These are phyloP conservation scores for Pichia sp. DNA, from an alignment of 1,139 yeast genomes.

Conservation along the genomic window DNA sequence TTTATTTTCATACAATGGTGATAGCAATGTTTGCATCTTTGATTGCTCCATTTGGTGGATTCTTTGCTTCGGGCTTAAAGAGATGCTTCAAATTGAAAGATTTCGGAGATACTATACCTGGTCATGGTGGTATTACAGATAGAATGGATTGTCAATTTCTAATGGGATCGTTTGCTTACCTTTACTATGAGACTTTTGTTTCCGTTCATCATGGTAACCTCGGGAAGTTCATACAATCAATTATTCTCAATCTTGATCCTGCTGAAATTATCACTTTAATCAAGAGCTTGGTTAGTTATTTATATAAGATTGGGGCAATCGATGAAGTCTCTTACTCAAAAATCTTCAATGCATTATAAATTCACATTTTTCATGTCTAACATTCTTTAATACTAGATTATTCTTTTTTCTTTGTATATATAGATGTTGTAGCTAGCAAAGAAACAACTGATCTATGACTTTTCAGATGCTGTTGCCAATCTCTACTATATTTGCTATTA, in stretches of 20 bases:
- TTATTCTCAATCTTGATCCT: slow-evolving; percentile 61
- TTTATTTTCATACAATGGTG: slow-evolving; percentile 79
- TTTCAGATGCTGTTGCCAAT: too few species aligned
- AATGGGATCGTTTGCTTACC: slow-evolving; percentile 92
- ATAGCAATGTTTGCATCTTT: slow-evolving; percentile 93
- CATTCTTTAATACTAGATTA: neutral
- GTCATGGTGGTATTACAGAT: slow-evolving; percentile 98
- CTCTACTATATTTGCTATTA: too few species aligned
- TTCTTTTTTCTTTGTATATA: neutral
- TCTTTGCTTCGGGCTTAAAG: slow-evolving; percentile 93
- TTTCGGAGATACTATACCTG: slow-evolving; percentile 89
- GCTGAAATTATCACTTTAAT: slow-evolving; percentile 62
- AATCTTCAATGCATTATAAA: slow-evolving; percentile 16
- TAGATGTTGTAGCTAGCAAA: neutral
- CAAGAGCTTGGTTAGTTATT: slow-evolving; percentile 53
- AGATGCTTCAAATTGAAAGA: slow-evolving; percentile 95
- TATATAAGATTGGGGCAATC: slow-evolving; percentile 49
- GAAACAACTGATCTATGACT: too few species aligned
- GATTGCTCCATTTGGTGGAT: slow-evolving; percentile 98
- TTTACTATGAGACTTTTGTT: slow-evolving; percentile 88
- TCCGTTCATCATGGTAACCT: slow-evolving; percentile 65
- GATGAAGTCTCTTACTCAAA: slow-evolving; percentile 30
- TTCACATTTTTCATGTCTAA: neutral
- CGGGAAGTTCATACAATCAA: slow-evolving; percentile 66
- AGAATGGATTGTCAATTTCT: slow-evolving; percentile 96